A percentile compares a stretch with the other conserved stretches of the same genome.
Evolutionary conservation across 108 stramenopile genomes (phyloP).

Genomic region (Schizochytrium sp.): DNA sequence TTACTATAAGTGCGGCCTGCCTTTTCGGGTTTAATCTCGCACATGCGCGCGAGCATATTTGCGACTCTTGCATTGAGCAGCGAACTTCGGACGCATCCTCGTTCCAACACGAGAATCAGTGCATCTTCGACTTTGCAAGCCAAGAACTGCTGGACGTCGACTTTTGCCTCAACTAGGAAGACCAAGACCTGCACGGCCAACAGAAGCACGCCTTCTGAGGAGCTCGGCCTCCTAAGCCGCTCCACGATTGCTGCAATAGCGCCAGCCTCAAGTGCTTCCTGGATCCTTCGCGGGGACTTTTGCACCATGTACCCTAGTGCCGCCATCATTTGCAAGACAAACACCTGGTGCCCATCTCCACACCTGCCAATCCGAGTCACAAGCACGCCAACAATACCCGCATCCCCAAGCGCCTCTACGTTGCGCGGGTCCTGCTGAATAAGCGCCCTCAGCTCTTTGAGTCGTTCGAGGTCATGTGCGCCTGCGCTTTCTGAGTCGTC

Average conservation of each 20-base stretch:
- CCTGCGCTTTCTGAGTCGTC: neutral
- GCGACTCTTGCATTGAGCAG: constrained; percentile 39
- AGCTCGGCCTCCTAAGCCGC: neutral
- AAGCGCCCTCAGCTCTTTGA: neutral
- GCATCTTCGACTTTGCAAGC: neutral
- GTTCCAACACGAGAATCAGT: constrained; percentile 4
- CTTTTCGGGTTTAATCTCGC: neutral
- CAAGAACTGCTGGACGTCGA: neutral
- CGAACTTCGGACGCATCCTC: constrained; percentile 24
- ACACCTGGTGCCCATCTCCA: neutral
- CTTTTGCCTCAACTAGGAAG: constrained; percentile 13
- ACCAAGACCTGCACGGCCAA: constrained; percentile 32
- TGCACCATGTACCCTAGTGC: constrained; percentile 51
- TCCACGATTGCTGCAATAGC: constrained; percentile 16
- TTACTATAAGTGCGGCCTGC: neutral
- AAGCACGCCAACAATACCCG: constrained; percentile 19
- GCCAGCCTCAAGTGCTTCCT: neutral
- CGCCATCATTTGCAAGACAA: constrained; percentile 27
- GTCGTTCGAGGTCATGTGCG: constrained; percentile 25
- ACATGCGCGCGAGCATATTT: constrained; percentile 26
- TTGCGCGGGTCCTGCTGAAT: constrained; percentile 32
- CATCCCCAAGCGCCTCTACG: neutral
- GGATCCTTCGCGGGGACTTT: neutral
- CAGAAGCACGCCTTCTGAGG: constrained; percentile 39
- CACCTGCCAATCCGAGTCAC: neutral